phyloP scores from a whole-genome alignment of 331 rosid genomes.

The Spiraea crenata region DNA sequence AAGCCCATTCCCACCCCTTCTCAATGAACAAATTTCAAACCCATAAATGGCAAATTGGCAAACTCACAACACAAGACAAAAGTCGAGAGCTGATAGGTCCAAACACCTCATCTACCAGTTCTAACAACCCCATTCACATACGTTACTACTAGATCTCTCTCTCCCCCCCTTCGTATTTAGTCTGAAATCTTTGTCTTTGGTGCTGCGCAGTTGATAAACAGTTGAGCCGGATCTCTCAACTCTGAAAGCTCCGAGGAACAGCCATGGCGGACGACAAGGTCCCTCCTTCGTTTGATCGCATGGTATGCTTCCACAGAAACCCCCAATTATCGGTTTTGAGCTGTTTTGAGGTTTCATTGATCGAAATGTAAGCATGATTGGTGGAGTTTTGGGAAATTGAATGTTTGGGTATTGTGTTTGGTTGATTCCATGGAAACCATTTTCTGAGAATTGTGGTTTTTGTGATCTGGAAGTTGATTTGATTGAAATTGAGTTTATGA shows the following conservation, averaged over 20 bases:
- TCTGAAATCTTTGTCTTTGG: slow-evolving; percentile 2
- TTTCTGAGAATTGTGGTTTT: neutral
- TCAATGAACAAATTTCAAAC: neutral
- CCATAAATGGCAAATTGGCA: neutral
- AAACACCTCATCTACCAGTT: neutral
- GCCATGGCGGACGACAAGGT: slow-evolving; percentile 77
- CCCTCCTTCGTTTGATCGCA: slow-evolving; percentile 58
- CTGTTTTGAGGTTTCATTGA: neutral
- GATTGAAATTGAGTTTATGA: neutral
- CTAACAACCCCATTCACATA: neutral
- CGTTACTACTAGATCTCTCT: neutral
- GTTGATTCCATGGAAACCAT: neutral
- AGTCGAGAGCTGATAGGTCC: neutral
- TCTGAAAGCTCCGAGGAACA: slow-evolving; percentile 18
- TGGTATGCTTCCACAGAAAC: slow-evolving; percentile 33
- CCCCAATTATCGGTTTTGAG: slow-evolving; percentile 2
- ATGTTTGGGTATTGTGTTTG: neutral
- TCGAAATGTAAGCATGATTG: neutral
- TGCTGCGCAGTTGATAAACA: neutral
- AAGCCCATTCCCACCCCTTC: neutral
- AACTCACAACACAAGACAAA: neutral
- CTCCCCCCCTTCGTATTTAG: neutral
- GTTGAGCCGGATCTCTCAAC: slow-evolving; percentile 25
- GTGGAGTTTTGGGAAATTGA: neutral
- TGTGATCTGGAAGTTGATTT: neutral